These are phyloP conservation scores for Asterionellopsis glacialis DNA, from an alignment of 108 stramenopile genomes.

Conservation along the genomic window DNA sequence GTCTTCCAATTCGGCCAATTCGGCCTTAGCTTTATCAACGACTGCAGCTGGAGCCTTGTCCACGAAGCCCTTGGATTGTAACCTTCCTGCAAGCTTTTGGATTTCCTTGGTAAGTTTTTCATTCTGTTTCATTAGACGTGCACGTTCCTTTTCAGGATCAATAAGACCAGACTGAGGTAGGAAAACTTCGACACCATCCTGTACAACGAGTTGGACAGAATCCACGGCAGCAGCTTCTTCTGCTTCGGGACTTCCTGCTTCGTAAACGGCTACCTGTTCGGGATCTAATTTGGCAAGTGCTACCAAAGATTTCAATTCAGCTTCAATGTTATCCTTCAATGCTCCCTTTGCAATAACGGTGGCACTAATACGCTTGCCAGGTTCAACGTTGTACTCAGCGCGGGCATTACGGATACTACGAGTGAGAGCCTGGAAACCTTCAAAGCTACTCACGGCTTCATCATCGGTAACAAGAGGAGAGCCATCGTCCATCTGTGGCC, in stretches of 20 bases:
- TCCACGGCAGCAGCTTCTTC: slow-evolving; percentile 24
- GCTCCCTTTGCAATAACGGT: slow-evolving; percentile 59
- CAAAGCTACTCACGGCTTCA: slow-evolving; percentile 61
- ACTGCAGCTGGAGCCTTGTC: slow-evolving; percentile 84
- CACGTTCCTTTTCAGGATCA: slow-evolving; percentile 81
- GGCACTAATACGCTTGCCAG: slow-evolving; percentile 78
- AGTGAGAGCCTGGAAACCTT: slow-evolving; percentile 83
- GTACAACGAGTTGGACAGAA: slow-evolving; percentile 75
- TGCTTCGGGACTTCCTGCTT: slow-evolving; percentile 66
- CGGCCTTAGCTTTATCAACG: slow-evolving; percentile 77
- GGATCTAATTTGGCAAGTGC: slow-evolving; percentile 80
- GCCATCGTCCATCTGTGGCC: slow-evolving; percentile 82
- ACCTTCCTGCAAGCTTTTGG: slow-evolving; percentile 60
- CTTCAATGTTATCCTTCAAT: slow-evolving; percentile 52
- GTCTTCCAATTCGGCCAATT: slow-evolving; percentile 78
- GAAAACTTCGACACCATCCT: slow-evolving; percentile 83
- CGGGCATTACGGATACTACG: slow-evolving; percentile 88
- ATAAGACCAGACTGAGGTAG: slow-evolving; percentile 83
- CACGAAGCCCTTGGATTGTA: slow-evolving; percentile 80
- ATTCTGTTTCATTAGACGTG: slow-evolving; percentile 69
- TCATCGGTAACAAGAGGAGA: slow-evolving; percentile 55
- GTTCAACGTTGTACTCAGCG: slow-evolving; percentile 89
- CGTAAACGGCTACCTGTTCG: slow-evolving; percentile 52
- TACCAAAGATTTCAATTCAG: slow-evolving; percentile 73
- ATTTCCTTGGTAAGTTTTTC: slow-evolving; percentile 80